These are phyloP conservation scores for Ascochyta clinopodiicola DNA, from an alignment of 2,329 filamentous ascomycete species.

Conservation along the genomic window DNA sequence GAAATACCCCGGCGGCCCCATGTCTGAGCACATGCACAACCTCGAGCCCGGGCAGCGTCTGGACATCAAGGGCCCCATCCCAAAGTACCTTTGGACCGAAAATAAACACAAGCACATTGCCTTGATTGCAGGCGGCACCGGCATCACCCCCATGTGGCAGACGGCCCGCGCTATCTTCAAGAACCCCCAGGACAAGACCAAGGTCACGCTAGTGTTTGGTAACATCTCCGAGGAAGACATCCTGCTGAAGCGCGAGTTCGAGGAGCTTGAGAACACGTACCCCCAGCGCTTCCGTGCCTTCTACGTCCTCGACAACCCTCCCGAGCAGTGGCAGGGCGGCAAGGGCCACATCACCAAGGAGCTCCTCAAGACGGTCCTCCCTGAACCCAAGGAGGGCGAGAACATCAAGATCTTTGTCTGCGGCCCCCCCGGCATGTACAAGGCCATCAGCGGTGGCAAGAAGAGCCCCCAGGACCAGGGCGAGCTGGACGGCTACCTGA, in stretches of 20 bases:
- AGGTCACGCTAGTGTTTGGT: slow-evolving; percentile 93
- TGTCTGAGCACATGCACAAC: slow-evolving; percentile 87
- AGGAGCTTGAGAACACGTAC: slow-evolving; percentile 90
- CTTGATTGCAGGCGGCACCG: slow-evolving; percentile 91
- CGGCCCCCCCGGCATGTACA: slow-evolving; percentile 91
- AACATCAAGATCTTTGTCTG: slow-evolving; percentile 98
- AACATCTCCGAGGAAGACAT: slow-evolving; percentile 92
- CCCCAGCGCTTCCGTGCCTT: slow-evolving; percentile 95
- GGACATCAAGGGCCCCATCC: slow-evolving; percentile 92
- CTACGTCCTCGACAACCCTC: slow-evolving; percentile 87
- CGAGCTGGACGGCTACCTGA: slow-evolving; percentile 80
- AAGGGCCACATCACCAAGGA: slow-evolving; percentile 89
- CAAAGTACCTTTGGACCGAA: slow-evolving; percentile 86
- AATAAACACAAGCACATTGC: slow-evolving; percentile 85
- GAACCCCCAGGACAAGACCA: slow-evolving; percentile 95
- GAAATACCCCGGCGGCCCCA: slow-evolving; percentile 86
- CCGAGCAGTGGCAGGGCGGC: slow-evolving; percentile 76
- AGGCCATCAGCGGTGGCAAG: slow-evolving; percentile 88
- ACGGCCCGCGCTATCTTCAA: slow-evolving; percentile 89
- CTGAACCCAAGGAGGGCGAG: slow-evolving; percentile 81
- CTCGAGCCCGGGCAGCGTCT: slow-evolving; percentile 83
- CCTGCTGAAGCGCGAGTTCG: slow-evolving; percentile 82
- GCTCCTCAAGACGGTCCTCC: slow-evolving; percentile 90
- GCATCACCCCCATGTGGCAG: slow-evolving; percentile 98
- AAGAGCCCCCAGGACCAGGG: slow-evolving; percentile 93